Percentiles rank a stretch among this genome's conserved stretches.
Conservation (phyloP, 768 basidiomycete genomes). For the Mrakia blollopis region DNA sequence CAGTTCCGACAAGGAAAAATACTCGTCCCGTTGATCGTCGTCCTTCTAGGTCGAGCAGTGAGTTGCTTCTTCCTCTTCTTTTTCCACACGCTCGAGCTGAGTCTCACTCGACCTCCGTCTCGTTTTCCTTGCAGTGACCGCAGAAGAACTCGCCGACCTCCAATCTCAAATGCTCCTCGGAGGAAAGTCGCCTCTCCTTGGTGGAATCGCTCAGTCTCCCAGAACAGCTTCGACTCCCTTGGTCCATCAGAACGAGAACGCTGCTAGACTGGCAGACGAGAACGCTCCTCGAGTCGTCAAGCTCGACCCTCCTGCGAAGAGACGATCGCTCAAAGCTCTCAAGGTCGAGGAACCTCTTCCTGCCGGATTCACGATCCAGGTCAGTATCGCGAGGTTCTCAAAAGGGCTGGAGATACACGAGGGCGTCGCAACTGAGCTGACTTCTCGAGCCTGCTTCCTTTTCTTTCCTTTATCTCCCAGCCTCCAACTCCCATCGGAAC, state of each 20-base stretch:
- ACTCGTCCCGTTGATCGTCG: constrained; percentile 26
- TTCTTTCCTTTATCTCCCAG: not conserved
- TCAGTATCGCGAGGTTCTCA: not conserved
- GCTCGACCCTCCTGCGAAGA: constrained; percentile 9
- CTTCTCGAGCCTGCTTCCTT: not conserved
- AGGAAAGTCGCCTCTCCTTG: not conserved
- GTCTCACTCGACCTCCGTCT: not conserved
- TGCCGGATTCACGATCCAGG: constrained; percentile 12
- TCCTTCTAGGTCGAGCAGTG: constrained; percentile 17
- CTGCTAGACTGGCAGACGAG: constrained; percentile 21
- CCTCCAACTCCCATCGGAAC: constrained; percentile 19
- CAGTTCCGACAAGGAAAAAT: not conserved
- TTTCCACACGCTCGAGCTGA: not conserved
- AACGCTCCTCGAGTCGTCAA: constrained; percentile 12
- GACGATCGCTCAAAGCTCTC: constrained; percentile 12
- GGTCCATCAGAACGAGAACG: constrained; percentile 20
- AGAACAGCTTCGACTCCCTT: not conserved
- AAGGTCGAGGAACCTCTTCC: constrained; percentile 26
- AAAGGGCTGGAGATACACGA: not conserved
- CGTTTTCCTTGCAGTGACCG: constrained; percentile 8
- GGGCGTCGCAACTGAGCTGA: not conserved
- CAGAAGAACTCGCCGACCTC: constrained; percentile 20
- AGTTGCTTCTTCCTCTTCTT: not conserved
- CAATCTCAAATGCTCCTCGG: constrained; percentile 26
- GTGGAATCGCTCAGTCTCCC: not conserved